phyloP scores from a whole-genome alignment of 2,329 filamentous ascomycete species.

The Domatiomyces catenatus region DNA sequence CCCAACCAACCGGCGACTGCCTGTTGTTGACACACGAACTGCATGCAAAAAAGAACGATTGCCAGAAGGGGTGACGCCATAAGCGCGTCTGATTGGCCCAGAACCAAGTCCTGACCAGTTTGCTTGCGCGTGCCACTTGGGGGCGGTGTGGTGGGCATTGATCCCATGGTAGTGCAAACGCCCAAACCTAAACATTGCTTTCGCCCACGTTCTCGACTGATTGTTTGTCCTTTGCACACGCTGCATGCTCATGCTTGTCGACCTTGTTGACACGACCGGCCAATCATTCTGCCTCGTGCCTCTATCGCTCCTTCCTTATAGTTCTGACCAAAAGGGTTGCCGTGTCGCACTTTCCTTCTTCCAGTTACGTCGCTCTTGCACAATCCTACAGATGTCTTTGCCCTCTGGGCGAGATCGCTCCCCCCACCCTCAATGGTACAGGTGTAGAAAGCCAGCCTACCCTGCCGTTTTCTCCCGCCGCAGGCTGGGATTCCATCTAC shows the following conservation, averaged over 20 bases:
- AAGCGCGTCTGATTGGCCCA: not conserved
- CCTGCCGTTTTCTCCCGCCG: no score
- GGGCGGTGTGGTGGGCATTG: not conserved
- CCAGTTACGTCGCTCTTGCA: no score
- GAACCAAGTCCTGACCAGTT: not conserved
- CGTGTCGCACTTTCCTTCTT: no score
- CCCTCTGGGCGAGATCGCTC: no score
- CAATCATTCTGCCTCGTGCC: not conserved
- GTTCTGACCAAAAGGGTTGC: not conserved
- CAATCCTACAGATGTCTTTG: no score
- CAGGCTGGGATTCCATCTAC: no score
- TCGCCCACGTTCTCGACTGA: not conserved
- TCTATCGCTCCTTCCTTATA: not conserved
- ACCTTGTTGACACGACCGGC: no score
- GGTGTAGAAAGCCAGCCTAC: no score
- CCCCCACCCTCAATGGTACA: no score
- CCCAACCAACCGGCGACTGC: no score
- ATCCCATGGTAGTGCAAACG: no score
- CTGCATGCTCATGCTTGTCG: not conserved
- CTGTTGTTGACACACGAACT: no score
- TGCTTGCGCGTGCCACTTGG: not conserved
- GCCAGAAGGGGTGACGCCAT: not conserved
- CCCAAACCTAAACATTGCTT: not conserved
- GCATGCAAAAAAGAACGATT: not conserved
- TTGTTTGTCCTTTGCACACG: not conserved